Base-by-base conservation (phyloP, 208 protist species). In the Trypanosoma caninum region DNA sequence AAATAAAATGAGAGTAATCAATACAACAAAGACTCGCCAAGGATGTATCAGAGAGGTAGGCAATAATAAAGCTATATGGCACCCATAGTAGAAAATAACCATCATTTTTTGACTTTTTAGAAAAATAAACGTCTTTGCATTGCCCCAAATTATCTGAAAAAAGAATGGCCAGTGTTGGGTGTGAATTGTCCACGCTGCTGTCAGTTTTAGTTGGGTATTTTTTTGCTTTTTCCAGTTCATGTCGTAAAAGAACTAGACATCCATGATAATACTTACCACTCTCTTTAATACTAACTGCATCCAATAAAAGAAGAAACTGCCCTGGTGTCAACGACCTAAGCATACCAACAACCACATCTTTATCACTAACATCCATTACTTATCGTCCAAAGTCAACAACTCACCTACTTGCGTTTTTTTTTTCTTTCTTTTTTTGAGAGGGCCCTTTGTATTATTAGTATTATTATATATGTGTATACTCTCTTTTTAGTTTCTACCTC, bases 241-340 rank as follows among this genome's bases (percentile, higher is more conserved):
- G 35, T 23, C 53, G 53, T 30, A 69, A 22, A 37, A 69, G 11
- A 14, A 69, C 5, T 30, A 69, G 31, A 9, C 41, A 23, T 16
- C 63, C 63, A 4, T 13, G 47, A n/a, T 41, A 61, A 34, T 69
- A 53, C 28, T 40, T 48, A 47, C 45, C 37, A 25, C 53, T 61
- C 2, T 54, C 63, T 38, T 61, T 69, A 5, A 69, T 34, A n/a
- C 51, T 62, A 31, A 69, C 63, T 9, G 40, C 63, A 69, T 60
- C 53, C 22, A 62, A 54, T 3, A 34, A 13, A 25, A 57, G 42
- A 48, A 48, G 33, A 52, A 66, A 20, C 5, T 28, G 25, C 16
- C 14, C 31, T 13, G 40, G 9, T 10, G 35, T 16, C 11, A 23
- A 25, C 8, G 2, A 3, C 22, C 28, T 22, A 40, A 66, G 31